Evolutionary conservation across 768 basidiomycete species (phyloP).

Genomic region (Leccinum obscurum): DNA sequence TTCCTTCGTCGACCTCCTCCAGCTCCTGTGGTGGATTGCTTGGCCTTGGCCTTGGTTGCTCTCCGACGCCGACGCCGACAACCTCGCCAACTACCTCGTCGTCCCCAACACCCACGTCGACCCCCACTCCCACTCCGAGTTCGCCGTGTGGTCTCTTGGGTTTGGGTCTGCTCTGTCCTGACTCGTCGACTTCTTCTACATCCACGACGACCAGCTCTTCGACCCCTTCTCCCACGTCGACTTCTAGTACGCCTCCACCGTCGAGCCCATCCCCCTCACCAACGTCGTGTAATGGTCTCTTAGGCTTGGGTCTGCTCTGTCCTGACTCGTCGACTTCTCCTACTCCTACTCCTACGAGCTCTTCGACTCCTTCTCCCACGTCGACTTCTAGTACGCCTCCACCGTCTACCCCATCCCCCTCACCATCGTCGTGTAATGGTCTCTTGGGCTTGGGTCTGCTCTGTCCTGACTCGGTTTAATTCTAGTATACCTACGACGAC

Average conservation of each 20-base stretch:
- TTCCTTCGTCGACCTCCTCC: background rate
- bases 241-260: background rate
- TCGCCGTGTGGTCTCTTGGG: background rate
- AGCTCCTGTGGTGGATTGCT: constrained; percentile 21
- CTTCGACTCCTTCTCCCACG: background rate
- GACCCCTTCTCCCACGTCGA: background rate
- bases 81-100: background rate
- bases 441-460: background rate
- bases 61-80: constrained; percentile 7
- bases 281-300: background rate
- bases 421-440: background rate
- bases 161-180: background rate
- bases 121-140: background rate
- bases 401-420: background rate
- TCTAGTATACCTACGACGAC: background rate
- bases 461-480: background rate
- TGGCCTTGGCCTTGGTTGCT: constrained; percentile 21
- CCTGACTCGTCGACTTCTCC: background rate
- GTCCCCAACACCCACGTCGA: background rate
- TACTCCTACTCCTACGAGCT: too few species aligned
- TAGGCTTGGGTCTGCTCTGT: background rate
- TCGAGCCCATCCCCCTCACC: background rate
- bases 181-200: background rate
- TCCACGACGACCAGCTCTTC: background rate
- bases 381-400: background rate